Percentiles rank a stretch among this genome's conserved stretches.
phyloP scores from a whole-genome alignment of 2,329 filamentous ascomycete genomes.

The Chrysoporthe puriensis region DNA sequence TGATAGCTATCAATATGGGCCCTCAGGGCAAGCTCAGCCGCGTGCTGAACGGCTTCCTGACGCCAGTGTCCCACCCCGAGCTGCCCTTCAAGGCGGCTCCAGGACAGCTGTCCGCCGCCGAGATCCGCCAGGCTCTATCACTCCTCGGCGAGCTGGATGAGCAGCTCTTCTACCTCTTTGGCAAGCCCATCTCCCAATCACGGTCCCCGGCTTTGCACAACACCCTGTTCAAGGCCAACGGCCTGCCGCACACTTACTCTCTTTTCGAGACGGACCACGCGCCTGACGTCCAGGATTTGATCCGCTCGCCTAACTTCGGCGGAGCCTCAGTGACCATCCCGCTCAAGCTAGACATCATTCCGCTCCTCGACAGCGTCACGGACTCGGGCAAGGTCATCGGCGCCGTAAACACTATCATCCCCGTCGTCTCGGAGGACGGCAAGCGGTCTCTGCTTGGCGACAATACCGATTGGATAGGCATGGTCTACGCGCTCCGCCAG shows the following conservation, averaged over 20 bases:
- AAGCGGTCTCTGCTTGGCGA: constrained; percentile 71
- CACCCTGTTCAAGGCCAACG: constrained; percentile 72
- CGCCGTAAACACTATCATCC: constrained; percentile 91
- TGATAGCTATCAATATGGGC: constrained; percentile 98
- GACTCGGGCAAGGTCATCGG: constrained; percentile 82
- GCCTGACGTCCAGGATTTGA: constrained; percentile 63
- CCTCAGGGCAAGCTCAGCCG: constrained; percentile 83
- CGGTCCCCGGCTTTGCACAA: constrained; percentile 92
- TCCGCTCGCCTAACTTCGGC: constrained; percentile 77
- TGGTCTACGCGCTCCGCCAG: constrained; percentile 76
- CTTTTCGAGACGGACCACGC: constrained; percentile 73
- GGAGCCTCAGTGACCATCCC: constrained; percentile 96
- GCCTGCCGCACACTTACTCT: constrained; percentile 83
- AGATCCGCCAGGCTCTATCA: constrained; percentile 79
- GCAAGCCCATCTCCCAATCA: constrained; percentile 79
- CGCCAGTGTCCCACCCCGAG: constrained; percentile 86
- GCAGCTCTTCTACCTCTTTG: constrained; percentile 85
- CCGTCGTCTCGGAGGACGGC: constrained; percentile 48
- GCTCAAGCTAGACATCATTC: constrained; percentile 86
- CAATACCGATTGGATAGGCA: constrained; percentile 96
- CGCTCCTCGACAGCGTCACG: constrained; percentile 77
- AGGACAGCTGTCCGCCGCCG: constrained; percentile 86
- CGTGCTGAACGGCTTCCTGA: constrained; percentile 90
- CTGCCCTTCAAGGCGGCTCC: constrained; percentile 94
- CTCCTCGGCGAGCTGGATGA: constrained; percentile 78